Evolutionary conservation across 2,329 filamentous ascomycete genomes (phyloP).

Genomic region (Penicillium palitans): DNA sequence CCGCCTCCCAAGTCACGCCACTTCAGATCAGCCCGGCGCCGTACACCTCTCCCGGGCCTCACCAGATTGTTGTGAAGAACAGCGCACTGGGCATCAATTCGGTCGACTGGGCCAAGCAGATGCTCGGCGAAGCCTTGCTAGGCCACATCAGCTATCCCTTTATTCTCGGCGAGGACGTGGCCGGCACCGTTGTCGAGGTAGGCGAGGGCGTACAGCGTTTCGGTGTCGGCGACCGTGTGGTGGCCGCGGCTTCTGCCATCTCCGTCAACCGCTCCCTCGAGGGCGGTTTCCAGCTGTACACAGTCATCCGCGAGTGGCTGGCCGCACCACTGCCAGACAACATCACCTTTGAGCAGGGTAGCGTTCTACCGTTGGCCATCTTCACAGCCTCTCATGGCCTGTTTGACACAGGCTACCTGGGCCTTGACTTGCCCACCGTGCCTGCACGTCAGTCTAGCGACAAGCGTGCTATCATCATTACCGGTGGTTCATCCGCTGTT

Average conservation of each 20-base stretch:
- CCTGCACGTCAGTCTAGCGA: conserved; percentile 20
- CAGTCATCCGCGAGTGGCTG: conserved; percentile 21
- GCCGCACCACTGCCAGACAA: conserved; percentile 28
- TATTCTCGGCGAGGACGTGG: conserved; percentile 47
- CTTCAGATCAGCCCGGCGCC: not conserved
- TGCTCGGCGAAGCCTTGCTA: not conserved
- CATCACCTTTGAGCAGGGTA: conserved; percentile 32
- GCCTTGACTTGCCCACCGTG: conserved; percentile 10
- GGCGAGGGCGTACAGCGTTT: conserved; percentile 14
- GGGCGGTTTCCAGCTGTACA: conserved; percentile 31
- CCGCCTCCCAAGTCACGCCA: not conserved
- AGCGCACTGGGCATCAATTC: not conserved
- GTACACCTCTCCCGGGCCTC: not conserved
- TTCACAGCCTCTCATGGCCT: conserved; percentile 37
- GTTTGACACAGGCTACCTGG: conserved; percentile 27
- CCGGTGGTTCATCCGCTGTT: conserved; percentile 54
- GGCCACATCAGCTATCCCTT: conserved; percentile 23
- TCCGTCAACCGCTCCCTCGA: conserved; percentile 1
- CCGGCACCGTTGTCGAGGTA: conserved; percentile 37
- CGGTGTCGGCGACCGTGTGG: conserved; percentile 15
- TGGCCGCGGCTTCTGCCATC: conserved; percentile 3
- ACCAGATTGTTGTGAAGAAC: not conserved
- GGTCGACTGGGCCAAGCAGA: not conserved
- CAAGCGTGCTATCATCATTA: conserved; percentile 42
- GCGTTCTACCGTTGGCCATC: conserved; percentile 38